Evolutionary conservation across 345 rosid genomes (phyloP).

Genomic region (Gossypium thurberi): DNA sequence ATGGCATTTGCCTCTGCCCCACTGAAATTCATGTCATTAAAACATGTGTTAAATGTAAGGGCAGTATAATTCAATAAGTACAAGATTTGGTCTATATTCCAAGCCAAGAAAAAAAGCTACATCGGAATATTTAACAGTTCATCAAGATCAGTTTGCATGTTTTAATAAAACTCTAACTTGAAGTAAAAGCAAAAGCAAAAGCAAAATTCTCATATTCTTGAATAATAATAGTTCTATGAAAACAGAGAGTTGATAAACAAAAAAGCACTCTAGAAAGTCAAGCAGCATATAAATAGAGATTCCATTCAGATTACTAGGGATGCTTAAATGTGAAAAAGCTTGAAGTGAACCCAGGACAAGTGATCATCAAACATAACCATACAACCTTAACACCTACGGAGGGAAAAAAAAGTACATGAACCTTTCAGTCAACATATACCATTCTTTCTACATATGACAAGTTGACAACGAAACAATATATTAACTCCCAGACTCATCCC

Average conservation of each 20-base stretch:
- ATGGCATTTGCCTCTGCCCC: constrained; percentile 33
- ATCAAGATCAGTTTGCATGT: neutral
- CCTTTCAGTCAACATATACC: neutral
- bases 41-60: constrained; percentile 10
- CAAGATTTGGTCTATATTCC: neutral
- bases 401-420: neutral
- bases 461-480: neutral
- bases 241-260: neutral
- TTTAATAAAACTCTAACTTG: neutral
- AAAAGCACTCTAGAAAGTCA: neutral
- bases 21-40: constrained; percentile 30
- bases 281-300: neutral
- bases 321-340: neutral
- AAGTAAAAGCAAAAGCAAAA: neutral
- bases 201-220: neutral
- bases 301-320: neutral
- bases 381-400: neutral
- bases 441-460: neutral
- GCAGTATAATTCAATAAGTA: constrained; percentile 1
- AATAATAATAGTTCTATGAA: neutral
- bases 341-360: neutral
- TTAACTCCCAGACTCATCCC: neutral
- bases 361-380: neutral
- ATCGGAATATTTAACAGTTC: neutral
- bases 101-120: neutral